Evolutionary conservation across 108 stramenopile species (phyloP), one percentile per base, ranked within the genome.

Genomic region (Cylindrotheca fusiformis): DNA sequence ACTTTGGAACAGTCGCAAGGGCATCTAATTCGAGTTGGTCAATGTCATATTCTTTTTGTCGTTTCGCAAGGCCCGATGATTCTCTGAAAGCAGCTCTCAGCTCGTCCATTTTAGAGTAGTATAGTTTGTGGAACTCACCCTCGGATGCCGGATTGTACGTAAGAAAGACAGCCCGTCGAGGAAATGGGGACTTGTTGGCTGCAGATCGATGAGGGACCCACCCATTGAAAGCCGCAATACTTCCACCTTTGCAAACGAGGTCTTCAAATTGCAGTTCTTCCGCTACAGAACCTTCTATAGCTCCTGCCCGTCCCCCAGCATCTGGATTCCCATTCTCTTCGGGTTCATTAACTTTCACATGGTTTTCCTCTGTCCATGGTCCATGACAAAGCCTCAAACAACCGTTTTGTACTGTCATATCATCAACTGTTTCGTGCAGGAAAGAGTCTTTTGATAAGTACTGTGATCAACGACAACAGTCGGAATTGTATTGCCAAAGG

Each of bases 121-220:
- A 87, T 22, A 32, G 45, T 18, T 67, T 58, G 49, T 80, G 80
- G 53, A 68, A 82, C 25, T 77, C 74, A 14, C 82, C 86, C 44
- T 84, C 82, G 18, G 14, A 20, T 55, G 54, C 65, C 20, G 82
- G 77, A 71, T 78, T 83, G 77, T 83, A 84, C n/a, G 86, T 87
- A 14, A 87, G 54, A 55, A 87, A 87, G 12, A 87, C 80, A 8
- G 82, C 71, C 68, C 72, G 72, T 50, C 75, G 74, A 59, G 60
- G 76, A 91, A 83, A 76, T 33, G 67, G 70, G 29, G 68, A 75
- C 53, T 24, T 22, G 68, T 72, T 80, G 71, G 72, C 54, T 58
- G 57, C 45, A 5, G 76, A 77, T 46, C 82, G 71, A 72, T 87
- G 86, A 0, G 86, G 86, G 26, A 67, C 70, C 80, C 79, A 84